Evolutionary conservation across 2,329 filamentous ascomycete species (phyloP), one percentile per base, ranked within the genome.

Genomic region (Geosmithia morbida): DNA sequence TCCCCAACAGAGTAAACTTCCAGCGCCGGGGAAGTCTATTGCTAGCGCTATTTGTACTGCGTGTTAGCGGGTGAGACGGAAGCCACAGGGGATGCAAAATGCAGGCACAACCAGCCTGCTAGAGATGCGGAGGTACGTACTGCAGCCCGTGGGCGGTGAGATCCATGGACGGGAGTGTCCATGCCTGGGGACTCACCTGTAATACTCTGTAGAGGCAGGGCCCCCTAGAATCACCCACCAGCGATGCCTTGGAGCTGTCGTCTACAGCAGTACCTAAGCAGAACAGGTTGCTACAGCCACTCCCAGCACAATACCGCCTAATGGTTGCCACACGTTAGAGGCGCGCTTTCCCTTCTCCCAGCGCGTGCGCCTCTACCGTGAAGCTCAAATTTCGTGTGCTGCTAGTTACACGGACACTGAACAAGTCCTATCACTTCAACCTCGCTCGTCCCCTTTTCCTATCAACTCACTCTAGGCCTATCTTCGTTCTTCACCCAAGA

Each of bases 401-500:
- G 41, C 41, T n/a, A 13, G 41, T 22, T 8, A 26, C 22, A 26
- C 22, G 22, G 33, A 16, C 33, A 11, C 13, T 37, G 33, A 37
- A 37, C 33, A 37, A 18, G n/a, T 22, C 13, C 10, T 16, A 42
- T 18, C 41, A 7, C 41, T 18, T 18, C 41, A 10, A 42, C 41
- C 41, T 42, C 41, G n/a, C 16, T 11, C 7, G 3, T 11, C 41
- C 20, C 43, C 14, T 14, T 29, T n/a, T 26, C 7, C 8, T 26
- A 37, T 37, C 13, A 5, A 45, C 19, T 26, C n/a, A 45, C 6
- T 22, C 22, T 17, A 7, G 26, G 10, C 2, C 44, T 8, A 18
- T 46, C n/a, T 30, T 18, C 8, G 8, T 16, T 30, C 37, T 4
- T 46, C 18, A 18, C 44, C 53, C 53, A 57, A 54, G 44, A 65